Evolutionary conservation across 805 yeast genomes (phyloP), one percentile per base, ranked within the genome.

Genomic region (Kodamaea jinghongensis): DNA sequence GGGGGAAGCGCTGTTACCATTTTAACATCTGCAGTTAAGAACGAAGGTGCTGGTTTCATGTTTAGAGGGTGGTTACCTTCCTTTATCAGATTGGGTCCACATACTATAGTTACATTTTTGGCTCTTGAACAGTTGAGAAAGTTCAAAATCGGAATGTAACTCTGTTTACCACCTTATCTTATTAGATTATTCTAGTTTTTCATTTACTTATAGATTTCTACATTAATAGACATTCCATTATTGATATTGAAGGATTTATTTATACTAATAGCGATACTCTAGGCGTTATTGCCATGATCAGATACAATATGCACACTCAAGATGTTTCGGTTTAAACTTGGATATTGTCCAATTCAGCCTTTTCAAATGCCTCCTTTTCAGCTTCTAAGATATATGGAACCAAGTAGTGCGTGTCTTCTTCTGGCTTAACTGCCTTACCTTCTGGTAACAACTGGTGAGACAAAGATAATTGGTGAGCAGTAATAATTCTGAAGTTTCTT

Each of bases 1-100:
- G 48, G 45, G 28, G 67, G 71, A 44, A 63, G 76, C 45, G 81
- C 87, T 2, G 33, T 76, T 2, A 44, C 58, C 2, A 78, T 84
- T 31, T 58, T 86, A 44, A 48, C 49, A 1, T 57, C 60, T 5
- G 86, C 91, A 0, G 71, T 87, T 13, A 73, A 71, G 46, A 64
- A 53, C 9, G 96, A 87, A 61, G 96, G 96, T 15, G 70, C 78
- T 10, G 74, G 80, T 1, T 88, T 88, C 64, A 77, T 86, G 81
- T 87, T 87, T 63, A 72, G 95, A 60, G 96, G 96, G 17, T 87
- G 96, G 96, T 65, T 84, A 27, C 96, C 96, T 23, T 81, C 93
- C 31, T 87, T 87, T 55, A 76, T 86, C 5, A 78, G 96, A 56
- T 70, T 87, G 46, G 96, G 95, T 0, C 96, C 96, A 26, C 85